Evolutionary conservation across 257 asterid genomes (phyloP), one percentile per base, ranked within the genome.

Genomic region (Ophiorrhiza pumila): DNA sequence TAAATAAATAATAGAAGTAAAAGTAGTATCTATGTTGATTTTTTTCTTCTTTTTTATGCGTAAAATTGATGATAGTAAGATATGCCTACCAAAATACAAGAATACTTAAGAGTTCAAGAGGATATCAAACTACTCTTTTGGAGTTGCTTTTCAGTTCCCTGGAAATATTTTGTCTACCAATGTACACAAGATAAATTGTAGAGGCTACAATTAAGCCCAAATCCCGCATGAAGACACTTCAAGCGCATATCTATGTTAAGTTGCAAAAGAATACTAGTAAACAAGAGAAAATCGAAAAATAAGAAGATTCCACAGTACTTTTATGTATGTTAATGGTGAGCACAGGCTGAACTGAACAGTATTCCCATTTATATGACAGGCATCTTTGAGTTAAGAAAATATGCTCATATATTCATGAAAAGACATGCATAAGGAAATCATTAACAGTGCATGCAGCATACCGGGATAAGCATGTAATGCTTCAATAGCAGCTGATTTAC

Each of bases 401-500:
- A 43, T 31, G 25, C 53, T 72, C 63, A 7, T 3, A 22, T 7
- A 34, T 20, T 45, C 32, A 53, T 31, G 62, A 27, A 22, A 72
- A 34, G 4, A 57, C 25, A 17, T 43, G 74, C 50, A 77, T 45
- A 29, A 50, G 57, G 58, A 60, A 57, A 65, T 68, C 31, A 23
- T 59, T 64, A 56, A 42, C 64, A 31, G 76, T 50, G 45, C 62
- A 47, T 55, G 39, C 43, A 15, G 70, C 78, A 61, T 79, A 95
- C 99, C 98, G 55, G 96, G 98, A 91, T 86, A 92, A 69, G 93
- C 95, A 84, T 74, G 92, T 76, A 95, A 84, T 68, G 99, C 96
- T 87, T 90, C 96, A 71, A 87, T 78, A 41, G 97, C 96, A 77
- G 97, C 97, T 65, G 85, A 76, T 81, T 73, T 81, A 82, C 98